A percentile compares a stretch with the other conserved stretches of the same genome.
phyloP scores from a whole-genome alignment of 2,329 filamentous ascomycete species.

The Oidium heveae region DNA sequence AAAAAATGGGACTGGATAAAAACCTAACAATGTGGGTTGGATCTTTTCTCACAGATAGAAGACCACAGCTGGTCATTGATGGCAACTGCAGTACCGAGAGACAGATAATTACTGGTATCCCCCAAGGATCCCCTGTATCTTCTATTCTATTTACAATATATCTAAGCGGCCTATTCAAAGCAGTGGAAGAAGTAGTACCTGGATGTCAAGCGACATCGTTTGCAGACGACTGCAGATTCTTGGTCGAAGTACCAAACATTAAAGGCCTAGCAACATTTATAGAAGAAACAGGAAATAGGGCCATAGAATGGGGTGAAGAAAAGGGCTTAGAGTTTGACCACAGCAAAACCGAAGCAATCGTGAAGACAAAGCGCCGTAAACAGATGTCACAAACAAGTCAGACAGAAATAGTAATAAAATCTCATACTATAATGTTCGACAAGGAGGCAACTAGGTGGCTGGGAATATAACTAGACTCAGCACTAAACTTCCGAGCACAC shows the following conservation, averaged over 20 bases:
- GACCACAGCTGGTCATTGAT: neutral
- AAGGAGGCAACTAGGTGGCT: neutral
- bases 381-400: neutral
- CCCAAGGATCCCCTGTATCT: neutral
- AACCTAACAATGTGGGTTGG: neutral
- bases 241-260: neutral
- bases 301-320: neutral
- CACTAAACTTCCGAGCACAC: neutral
- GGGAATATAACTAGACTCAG: neutral
- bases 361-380: neutral
- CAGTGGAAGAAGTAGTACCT: neutral
- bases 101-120: neutral
- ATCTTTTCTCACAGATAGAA: neutral
- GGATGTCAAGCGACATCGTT: neutral
- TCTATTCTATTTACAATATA: neutral
- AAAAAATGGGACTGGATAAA: neutral
- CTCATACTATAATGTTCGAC: neutral
- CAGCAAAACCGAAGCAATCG: neutral
- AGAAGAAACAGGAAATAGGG: neutral
- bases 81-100: neutral
- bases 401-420: neutral
- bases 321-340: neutral
- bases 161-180: neutral
- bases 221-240: neutral
- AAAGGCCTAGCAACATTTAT: neutral